Evolutionary conservation across 2,329 filamentous ascomycete genomes (phyloP).

Genomic region (Acrodontium crateriforme): DNA sequence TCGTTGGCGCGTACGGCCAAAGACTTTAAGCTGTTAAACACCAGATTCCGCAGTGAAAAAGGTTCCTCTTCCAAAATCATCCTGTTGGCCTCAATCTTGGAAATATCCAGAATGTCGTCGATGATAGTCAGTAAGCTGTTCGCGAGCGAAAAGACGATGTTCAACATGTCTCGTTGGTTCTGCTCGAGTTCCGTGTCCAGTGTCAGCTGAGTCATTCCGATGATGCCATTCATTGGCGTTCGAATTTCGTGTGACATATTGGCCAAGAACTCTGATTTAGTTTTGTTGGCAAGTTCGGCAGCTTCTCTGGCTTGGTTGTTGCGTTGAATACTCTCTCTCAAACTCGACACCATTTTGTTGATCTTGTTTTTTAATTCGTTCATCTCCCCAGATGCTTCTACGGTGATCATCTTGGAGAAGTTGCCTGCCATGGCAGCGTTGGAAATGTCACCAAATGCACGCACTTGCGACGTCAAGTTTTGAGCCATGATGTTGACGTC

Average conservation of each 20-base stretch:
- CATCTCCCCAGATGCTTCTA: slow-evolving; percentile 97
- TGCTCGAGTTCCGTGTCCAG: slow-evolving; percentile 86
- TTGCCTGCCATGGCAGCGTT: slow-evolving; percentile 93
- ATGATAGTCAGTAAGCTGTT: slow-evolving; percentile 96
- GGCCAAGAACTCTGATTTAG: slow-evolving; percentile 93
- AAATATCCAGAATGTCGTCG: slow-evolving; percentile 60
- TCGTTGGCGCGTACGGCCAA: slow-evolving; percentile 96
- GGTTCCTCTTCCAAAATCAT: slow-evolving; percentile 99
- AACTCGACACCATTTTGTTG: slow-evolving; percentile 96
- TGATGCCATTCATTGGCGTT: slow-evolving; percentile 95
- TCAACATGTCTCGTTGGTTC: slow-evolving; percentile 95
- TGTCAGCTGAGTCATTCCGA: slow-evolving; percentile 94
- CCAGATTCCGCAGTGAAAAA: slow-evolving; percentile 83
- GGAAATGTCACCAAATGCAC: slow-evolving; percentile 97
- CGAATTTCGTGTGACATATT: slow-evolving; percentile 99
- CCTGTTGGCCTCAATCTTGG: slow-evolving; percentile 78
- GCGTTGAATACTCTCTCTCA: slow-evolving; percentile 89
- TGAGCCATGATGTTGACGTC: slow-evolving; percentile 85
- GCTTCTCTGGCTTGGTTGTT: slow-evolving; percentile 93
- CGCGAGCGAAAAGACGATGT: slow-evolving; percentile 91
- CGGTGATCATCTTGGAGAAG: slow-evolving; percentile 91
- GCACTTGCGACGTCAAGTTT: slow-evolving; percentile 85
- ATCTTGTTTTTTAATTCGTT: slow-evolving; percentile 98
- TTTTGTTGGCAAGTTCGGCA: slow-evolving; percentile 92
- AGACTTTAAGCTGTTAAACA: slow-evolving; percentile 95